Evolutionary conservation across 2,329 filamentous ascomycete genomes (phyloP).

Genomic region (Cordyceps farinosa): DNA sequence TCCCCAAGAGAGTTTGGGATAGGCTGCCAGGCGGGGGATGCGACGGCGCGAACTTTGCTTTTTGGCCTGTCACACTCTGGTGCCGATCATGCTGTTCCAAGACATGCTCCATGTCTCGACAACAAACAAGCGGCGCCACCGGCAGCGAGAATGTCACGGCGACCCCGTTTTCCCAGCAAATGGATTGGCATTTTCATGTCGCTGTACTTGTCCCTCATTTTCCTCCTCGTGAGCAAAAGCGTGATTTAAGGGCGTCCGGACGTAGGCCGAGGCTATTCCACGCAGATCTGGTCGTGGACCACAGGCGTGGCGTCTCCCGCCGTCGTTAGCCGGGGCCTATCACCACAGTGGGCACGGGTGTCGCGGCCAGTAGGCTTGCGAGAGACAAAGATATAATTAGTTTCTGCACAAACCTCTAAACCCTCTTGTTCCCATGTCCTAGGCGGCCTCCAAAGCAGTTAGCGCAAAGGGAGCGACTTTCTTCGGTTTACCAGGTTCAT

Average conservation of each 20-base stretch:
- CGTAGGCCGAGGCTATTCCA: background rate
- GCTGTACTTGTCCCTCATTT: background rate
- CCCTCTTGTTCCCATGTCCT: background rate
- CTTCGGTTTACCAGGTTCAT: background rate
- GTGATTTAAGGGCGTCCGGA: background rate
- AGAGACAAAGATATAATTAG: background rate
- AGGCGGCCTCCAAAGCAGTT: background rate
- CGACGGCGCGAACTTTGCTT: constrained; percentile 16
- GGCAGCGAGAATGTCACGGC: background rate
- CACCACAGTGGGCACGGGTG: background rate
- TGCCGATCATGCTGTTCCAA: constrained; percentile 3
- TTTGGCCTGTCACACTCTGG: background rate
- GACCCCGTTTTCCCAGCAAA: background rate
- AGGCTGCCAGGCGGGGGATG: background rate
- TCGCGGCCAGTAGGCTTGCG: background rate
- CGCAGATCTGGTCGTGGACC: background rate
- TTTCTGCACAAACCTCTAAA: background rate
- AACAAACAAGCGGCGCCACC: background rate
- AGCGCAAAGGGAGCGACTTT: background rate
- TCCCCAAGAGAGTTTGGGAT: background rate
- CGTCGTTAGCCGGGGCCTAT: background rate
- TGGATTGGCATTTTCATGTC: background rate
- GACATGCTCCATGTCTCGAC: constrained; percentile 3
- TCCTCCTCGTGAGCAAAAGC: background rate
- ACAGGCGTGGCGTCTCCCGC: background rate